Conservation (phyloP, 108 stramenopile genomes). For the Cyclostephanos invisitatus region DNA sequence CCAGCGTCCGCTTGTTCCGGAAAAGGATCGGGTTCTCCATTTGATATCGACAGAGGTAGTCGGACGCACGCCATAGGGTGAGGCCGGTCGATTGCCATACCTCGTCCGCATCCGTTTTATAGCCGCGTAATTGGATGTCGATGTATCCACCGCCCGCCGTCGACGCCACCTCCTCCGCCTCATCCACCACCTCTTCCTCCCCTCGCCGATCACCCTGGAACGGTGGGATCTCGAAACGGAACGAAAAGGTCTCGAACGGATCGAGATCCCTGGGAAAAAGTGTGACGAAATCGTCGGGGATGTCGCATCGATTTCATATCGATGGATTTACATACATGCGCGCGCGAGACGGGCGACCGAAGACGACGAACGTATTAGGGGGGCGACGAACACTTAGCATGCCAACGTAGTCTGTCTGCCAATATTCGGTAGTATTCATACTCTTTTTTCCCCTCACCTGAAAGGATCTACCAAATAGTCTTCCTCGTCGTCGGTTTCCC, state of each 20-base stretch:
- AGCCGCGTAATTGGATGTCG: constrained; percentile 55
- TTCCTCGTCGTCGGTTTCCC: constrained; percentile 34
- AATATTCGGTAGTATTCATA: neutral
- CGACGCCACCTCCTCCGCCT: constrained; percentile 21
- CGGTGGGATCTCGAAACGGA: constrained; percentile 22
- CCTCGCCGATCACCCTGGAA: neutral
- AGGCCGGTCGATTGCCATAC: constrained; percentile 79
- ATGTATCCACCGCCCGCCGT: constrained; percentile 31
- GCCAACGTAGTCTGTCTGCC: no score
- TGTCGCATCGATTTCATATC: neutral
- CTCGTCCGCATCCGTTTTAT: constrained; percentile 56
- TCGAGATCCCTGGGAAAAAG: constrained; percentile 28
- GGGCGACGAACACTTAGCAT: no score
- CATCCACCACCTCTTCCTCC: constrained; percentile 20
- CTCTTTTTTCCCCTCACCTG: neutral
- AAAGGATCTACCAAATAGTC: constrained; percentile 24
- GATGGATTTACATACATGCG: neutral
- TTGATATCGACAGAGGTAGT: constrained; percentile 69
- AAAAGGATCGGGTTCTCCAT: constrained; percentile 36
- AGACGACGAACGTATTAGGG: neutral
- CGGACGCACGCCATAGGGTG: constrained; percentile 75
- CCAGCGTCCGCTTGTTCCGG: constrained; percentile 36
- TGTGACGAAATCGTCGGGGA: neutral
- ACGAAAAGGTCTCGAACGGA: constrained; percentile 27
- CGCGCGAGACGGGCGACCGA: neutral